Percentiles rank a stretch among this genome's conserved stretches.
phyloP scores from a whole-genome alignment of 2,329 filamentous ascomycete species.

The Sporothrix pallida region DNA sequence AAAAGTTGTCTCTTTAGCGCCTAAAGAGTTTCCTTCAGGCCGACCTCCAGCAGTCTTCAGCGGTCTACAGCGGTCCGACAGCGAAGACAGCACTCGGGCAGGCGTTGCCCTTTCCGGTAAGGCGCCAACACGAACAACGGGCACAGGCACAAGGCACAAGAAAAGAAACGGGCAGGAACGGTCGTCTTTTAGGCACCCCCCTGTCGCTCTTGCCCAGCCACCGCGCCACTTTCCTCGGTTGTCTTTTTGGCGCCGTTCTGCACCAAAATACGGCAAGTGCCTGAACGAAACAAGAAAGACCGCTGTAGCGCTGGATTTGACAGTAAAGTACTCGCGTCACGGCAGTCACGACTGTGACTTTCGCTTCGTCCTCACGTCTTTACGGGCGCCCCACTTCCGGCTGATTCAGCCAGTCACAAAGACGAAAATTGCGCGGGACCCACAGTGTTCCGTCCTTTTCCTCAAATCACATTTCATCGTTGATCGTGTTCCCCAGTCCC shows the following conservation, averaged over 20 bases:
- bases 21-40: not conserved
- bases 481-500: not conserved
- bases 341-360: not conserved
- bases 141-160: not conserved
- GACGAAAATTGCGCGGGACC: conserved; percentile 44
- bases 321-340: no score
- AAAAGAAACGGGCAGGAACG: not conserved
- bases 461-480: conserved; percentile 59
- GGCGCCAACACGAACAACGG: not conserved
- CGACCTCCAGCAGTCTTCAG: not conserved
- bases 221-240: conserved; percentile 17
- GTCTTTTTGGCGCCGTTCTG: not conserved
- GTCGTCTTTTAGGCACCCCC: not conserved
- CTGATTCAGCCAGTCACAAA: conserved; percentile 58
- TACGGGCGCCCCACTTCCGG: conserved; percentile 23
- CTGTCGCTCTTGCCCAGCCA: conserved; percentile 14
- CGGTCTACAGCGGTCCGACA: not conserved
- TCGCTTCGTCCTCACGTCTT: not conserved
- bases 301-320: no score
- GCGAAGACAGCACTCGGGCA: not conserved
- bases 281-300: no score
- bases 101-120: conserved; percentile 8
- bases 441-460: conserved; percentile 42
- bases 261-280: no score
- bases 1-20: not conserved